Base-by-base conservation (phyloP, 148 eudicot genomes). In the Linanthus parryae region DNA sequence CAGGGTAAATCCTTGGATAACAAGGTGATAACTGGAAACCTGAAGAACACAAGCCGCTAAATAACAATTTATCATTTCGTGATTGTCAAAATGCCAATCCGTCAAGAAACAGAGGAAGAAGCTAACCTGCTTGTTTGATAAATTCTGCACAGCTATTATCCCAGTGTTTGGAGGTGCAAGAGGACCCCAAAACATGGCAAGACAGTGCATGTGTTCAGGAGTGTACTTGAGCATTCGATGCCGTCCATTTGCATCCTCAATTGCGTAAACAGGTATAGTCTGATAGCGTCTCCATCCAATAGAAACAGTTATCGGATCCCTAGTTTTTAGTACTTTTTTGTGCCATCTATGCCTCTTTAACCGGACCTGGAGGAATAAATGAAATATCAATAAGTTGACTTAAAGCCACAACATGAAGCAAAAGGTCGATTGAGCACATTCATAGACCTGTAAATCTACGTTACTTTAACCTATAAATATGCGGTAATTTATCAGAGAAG, bases 161-260 rank as follows among this genome's bases (percentile, higher is more conserved):
- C 99, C 96, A 15, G 96, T 73, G 36, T 70, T 73, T 20, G 98
- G 96, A 35, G 96, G 96, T 54, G 96, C 94, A 74, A 87, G 94
- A 61, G 98, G 96, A 17, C 98, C 98, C 85, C 88, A 92, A 67
- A 92, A 92, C 96, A 87, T 82, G 45, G 98, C 96, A 71, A 92
- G 88, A 63, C 94, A 92, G 57, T 87, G 90, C 96, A 84, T 87
- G 64, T 92, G 98, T 47, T 92, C 98, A 58, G 98, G 98, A 39
- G 98, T 92, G 65, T 87, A 87, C 59, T 92, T 92, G 18, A 87
- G 94, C 96, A 92, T 92, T 34, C 94, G 84, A 35, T 76, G 75
- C 30, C 94, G 82, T 26, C 95, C 86, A 68, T 83, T 84, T 12
- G 37, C 67, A 44, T 91, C 95, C 69, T 91, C 98, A 59, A 79